Percentiles rank a stretch among this genome's conserved stretches.
Conservation (phyloP, 768 basidiomycete species). For the Russula compacta region DNA sequence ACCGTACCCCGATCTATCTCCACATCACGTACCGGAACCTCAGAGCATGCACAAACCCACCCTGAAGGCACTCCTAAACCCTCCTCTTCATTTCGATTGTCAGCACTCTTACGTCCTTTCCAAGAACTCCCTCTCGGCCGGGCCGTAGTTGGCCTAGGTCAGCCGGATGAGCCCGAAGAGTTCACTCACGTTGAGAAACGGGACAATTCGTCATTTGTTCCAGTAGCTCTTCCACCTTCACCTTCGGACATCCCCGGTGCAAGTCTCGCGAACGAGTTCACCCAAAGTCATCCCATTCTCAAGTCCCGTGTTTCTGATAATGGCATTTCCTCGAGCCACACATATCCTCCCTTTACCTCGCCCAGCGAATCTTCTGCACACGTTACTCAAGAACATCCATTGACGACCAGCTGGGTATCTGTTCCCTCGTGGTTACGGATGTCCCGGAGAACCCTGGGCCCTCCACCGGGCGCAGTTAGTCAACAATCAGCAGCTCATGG, state of each 20-base stretch:
- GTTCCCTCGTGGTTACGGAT: slow-evolving; percentile 19
- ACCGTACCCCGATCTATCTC: slow-evolving; percentile 30
- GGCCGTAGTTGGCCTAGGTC: slow-evolving; percentile 26
- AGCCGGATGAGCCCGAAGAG: slow-evolving; percentile 41
- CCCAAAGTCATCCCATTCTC: slow-evolving; percentile 1
- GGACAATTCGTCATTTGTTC: slow-evolving; percentile 42
- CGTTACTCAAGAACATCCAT: slow-evolving; percentile 8
- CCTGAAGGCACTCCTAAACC: slow-evolving; percentile 25
- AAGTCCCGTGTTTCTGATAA: neutral
- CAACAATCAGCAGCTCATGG: neutral
- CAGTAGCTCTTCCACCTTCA: slow-evolving; percentile 6
- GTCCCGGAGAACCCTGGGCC: slow-evolving; percentile 8
- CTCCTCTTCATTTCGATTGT: slow-evolving; percentile 48
- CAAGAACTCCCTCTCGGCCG: slow-evolving; percentile 42
- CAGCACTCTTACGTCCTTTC: slow-evolving; percentile 60
- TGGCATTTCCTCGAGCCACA: slow-evolving; percentile 4
- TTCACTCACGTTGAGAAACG: slow-evolving; percentile 64
- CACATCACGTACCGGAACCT: slow-evolving; percentile 1
- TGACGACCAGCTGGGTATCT: slow-evolving; percentile 19
- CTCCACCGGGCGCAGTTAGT: neutral
- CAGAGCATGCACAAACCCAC: slow-evolving; percentile 23
- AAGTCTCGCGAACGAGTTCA: neutral
- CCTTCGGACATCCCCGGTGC: neutral
- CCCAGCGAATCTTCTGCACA: neutral
- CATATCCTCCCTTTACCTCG: slow-evolving; percentile 16